Base-by-base conservation (phyloP, 768 basidiomycete genomes). In the Russula foetens region DNA sequence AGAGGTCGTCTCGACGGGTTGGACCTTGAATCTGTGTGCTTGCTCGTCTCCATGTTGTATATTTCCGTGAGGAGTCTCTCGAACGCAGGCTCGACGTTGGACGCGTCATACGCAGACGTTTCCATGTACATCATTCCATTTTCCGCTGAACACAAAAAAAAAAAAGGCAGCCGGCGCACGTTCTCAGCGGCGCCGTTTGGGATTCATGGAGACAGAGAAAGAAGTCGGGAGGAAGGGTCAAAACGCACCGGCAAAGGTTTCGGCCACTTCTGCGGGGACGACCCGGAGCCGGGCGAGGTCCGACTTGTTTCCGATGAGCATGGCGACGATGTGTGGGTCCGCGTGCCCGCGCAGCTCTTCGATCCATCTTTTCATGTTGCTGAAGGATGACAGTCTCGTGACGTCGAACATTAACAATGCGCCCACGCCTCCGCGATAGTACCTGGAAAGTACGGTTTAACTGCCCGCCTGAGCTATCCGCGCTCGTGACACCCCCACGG, bases 41-140 rank as follows among this genome's bases (percentile, higher is more conserved):
- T 98, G 81, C 85, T 89, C 53, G 95, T 97, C 41, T 93, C 93
- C 71, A 98, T 93, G 70, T 88, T 90, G 81, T 97, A 98, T 73
- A 99, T 97, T 67, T 98, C 96, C 46, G 89, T 85, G 63, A 99
- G 81, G 70, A 98, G 97, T 60, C 84, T 92, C 74, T 98, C 93
- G 86, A 99, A 99, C 53, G 96, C 96, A 59, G 82, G 76, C 76
- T 98, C 96, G 75, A 99, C 95, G 77, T 98, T 97, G 50, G 92
- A 95, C 68, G 95, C 92, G 85, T 98, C 95, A 83, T 98, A 86
- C 76, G 96, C 96, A 70, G 96, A 99, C 62, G 96, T 99, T 80
- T 99, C 96, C 67, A 99, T 96, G 81, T 95, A 95, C 59, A 88
- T 90, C 67, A 98, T 75, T 23, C 85, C 85, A 69, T 95, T 93